Conservation (phyloP, 2,329 filamentous ascomycete genomes). For the Trichoderma cornu-damae region DNA sequence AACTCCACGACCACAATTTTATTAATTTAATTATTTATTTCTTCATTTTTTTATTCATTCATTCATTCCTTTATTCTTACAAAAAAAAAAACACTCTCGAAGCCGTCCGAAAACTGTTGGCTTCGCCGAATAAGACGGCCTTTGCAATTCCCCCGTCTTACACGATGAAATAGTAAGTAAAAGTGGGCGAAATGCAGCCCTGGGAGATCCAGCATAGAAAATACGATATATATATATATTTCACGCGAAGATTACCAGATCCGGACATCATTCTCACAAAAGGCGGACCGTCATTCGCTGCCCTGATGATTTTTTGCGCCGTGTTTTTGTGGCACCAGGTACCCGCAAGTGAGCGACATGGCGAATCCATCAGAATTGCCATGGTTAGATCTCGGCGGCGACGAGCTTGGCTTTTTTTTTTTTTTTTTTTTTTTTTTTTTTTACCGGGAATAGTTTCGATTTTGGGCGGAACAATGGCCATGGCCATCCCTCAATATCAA, state of each 20-base stretch:
- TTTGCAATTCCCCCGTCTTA: slow-evolving; percentile 10
- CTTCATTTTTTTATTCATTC: not conserved
- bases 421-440: no score
- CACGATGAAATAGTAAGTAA: not conserved
- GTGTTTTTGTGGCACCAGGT: not conserved
- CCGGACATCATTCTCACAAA: not conserved
- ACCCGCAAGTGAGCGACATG: not conserved
- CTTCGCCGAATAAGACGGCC: slow-evolving; percentile 7
- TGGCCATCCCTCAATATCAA: no score
- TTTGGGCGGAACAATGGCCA: no score
- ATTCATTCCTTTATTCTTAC: not conserved
- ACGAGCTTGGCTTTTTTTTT: not conserved
- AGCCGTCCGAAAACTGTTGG: not conserved
- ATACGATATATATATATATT: not conserved
- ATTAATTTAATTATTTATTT: not conserved
- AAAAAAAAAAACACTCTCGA: no score
- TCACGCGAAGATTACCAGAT: not conserved
- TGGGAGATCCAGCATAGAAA: not conserved
- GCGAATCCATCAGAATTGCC: slow-evolving; percentile 1
- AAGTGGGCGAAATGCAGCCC: not conserved
- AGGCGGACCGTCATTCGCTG: not conserved
- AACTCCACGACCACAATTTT: no score
- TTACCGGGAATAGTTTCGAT: no score
- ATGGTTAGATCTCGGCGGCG: not conserved
- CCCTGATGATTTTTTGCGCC: not conserved